Evolutionary conservation across 2,329 filamentous ascomycete genomes (phyloP).

Genomic region (Thelonectria blattea): DNA sequence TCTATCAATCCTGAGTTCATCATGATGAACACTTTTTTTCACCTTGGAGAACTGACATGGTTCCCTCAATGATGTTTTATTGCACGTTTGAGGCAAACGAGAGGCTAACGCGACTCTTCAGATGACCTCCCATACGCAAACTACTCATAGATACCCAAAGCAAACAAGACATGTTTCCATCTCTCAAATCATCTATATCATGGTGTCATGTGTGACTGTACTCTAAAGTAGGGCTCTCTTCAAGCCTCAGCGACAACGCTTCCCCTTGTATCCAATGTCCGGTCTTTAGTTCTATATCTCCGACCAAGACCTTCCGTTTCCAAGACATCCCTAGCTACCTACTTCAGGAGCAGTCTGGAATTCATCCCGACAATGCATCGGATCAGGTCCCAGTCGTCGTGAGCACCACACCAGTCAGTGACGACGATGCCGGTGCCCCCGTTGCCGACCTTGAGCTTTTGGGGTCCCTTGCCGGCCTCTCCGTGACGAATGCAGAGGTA

Average conservation of each 20-base stretch:
- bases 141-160: not conserved
- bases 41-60: conserved; percentile 68
- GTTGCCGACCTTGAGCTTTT: conserved; percentile 64
- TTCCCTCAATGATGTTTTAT: conserved; percentile 20
- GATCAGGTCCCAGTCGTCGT: conserved; percentile 90
- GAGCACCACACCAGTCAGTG: conserved; percentile 88
- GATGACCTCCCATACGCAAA: not conserved
- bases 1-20: conserved; percentile 57
- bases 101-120: conserved; percentile 12
- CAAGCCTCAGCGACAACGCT: not conserved
- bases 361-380: conserved; percentile 93
- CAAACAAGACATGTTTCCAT: not conserved
- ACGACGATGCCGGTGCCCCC: conserved; percentile 87
- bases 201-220: conserved; percentile 6
- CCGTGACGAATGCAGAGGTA: conserved; percentile 66
- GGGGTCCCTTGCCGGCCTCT: conserved; percentile 56
- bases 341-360: conserved; percentile 62
- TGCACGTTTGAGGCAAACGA: not conserved
- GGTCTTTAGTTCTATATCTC: conserved; percentile 8
- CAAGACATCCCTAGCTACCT: conserved; percentile 19
- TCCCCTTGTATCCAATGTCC: not conserved
- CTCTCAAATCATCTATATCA: not conserved
- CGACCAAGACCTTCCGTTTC: not conserved
- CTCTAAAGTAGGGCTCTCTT: not conserved
- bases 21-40: conserved; percentile 61